Percentiles rank a stretch among this genome's conserved stretches.
These are phyloP conservation scores for Catharanthus roseus DNA, from an alignment of 257 asterid genomes.

Conservation along the genomic window DNA sequence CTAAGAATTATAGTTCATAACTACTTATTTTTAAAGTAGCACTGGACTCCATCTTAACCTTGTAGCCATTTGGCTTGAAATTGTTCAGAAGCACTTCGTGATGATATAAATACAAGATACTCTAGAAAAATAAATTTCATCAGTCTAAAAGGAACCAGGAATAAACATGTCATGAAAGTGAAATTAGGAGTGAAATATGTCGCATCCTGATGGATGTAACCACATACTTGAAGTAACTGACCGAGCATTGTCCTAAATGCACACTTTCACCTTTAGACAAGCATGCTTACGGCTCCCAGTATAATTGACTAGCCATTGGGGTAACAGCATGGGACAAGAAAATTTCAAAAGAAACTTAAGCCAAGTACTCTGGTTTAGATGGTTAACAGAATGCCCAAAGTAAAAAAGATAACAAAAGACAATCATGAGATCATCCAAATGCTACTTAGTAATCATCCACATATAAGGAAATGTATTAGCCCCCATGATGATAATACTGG, in stretches of 20 bases:
- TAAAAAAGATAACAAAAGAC: neutral
- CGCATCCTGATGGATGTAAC: neutral
- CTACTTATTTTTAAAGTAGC: neutral
- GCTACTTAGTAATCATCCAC: neutral
- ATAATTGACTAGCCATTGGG: neutral
- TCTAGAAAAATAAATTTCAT: neutral
- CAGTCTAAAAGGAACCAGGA: neutral
- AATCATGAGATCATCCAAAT: constrained; percentile 6
- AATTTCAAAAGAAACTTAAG: neutral
- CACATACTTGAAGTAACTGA: neutral
- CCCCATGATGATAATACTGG: neutral
- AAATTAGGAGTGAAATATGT: neutral
- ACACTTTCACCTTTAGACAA: neutral
- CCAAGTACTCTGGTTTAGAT: neutral
- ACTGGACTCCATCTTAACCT: neutral
- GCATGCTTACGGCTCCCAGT: neutral
- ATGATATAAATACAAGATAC: neutral
- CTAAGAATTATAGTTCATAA: neutral
- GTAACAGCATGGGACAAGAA: neutral
- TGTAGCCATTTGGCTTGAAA: neutral
- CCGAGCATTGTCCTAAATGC: neutral
- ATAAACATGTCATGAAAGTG: neutral
- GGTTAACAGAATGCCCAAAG: neutral
- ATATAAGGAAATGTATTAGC: neutral
- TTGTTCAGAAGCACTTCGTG: neutral